These are phyloP conservation scores for Mycena pura DNA, from an alignment of 768 basidiomycete genomes.

Conservation along the genomic window DNA sequence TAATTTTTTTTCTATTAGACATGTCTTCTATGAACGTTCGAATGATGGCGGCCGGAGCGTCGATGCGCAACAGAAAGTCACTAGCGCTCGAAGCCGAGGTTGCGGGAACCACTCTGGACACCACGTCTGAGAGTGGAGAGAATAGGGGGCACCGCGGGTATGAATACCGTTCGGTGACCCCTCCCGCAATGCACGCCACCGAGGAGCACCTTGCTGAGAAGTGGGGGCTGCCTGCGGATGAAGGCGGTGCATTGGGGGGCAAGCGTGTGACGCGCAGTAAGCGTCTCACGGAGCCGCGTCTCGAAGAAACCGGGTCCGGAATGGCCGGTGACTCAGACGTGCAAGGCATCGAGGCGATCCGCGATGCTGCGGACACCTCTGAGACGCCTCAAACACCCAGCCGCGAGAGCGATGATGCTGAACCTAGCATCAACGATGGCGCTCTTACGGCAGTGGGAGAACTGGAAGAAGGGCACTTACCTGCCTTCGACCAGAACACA, in stretches of 20 bases:
- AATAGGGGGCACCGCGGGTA: background rate
- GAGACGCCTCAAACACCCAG: too few relatives aligned
- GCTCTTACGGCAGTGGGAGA: too few relatives aligned
- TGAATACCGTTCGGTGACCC: background rate
- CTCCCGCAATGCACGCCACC: background rate
- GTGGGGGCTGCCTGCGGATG: slow-evolving; percentile 1
- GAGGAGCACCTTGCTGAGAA: background rate
- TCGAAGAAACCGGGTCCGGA: background rate
- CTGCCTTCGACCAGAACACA: too few relatives aligned
- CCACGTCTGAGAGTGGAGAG: background rate
- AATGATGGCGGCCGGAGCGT: background rate
- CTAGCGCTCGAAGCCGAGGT: background rate
- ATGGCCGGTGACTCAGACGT: background rate
- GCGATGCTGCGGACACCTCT: too few relatives aligned
- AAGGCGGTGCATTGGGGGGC: background rate
- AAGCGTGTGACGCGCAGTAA: background rate
- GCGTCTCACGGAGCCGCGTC: background rate
- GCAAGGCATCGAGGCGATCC: too few relatives aligned
- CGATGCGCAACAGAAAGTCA: background rate
- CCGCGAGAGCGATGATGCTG: too few relatives aligned
- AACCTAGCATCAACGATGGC: too few relatives aligned
- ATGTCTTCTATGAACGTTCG: background rate
- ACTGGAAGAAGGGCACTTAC: too few relatives aligned
- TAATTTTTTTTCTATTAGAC: slow-evolving; percentile 10
- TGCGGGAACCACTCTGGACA: background rate